Conservation (phyloP, 352 stramenopile species). For the Phytophthora kernoviae region DNA sequence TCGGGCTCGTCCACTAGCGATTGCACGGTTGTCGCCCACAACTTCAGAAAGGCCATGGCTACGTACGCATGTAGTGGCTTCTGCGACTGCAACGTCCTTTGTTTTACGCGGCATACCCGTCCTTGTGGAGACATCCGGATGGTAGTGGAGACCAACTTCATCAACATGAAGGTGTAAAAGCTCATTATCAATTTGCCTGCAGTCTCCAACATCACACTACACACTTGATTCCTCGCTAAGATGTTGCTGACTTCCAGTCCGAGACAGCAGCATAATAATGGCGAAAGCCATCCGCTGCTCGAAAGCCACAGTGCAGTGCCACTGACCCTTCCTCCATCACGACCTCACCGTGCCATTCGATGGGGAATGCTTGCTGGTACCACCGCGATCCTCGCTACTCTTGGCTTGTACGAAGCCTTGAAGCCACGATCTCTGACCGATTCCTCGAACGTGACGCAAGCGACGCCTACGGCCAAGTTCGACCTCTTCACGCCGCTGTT, state of each 20-base stretch:
- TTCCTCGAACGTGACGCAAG: neutral
- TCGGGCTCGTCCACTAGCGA: too few relatives aligned
- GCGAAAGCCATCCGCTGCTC: neutral
- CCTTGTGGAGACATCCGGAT: neutral
- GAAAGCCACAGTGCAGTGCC: neutral
- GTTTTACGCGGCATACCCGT: neutral
- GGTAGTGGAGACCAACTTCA: neutral
- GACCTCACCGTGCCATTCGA: neutral
- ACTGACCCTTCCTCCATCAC: neutral
- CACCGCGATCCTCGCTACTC: neutral
- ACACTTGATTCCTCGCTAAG: neutral
- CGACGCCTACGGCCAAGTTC: neutral
- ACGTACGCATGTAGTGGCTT: conserved; percentile 1
- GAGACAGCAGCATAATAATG: neutral
- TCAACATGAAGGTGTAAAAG: neutral
- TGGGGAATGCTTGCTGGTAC: neutral
- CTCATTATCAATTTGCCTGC: neutral
- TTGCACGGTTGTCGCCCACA: conserved; percentile 1
- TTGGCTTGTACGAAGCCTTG: neutral
- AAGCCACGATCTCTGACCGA: neutral
- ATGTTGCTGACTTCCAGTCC: neutral
- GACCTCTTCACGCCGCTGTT: conserved; percentile 5
- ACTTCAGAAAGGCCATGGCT: neutral
- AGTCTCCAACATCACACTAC: neutral
- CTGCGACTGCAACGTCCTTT: conserved; percentile 1